A percentile compares a stretch with the other conserved stretches of the same genome.
Conservation (phyloP, 331 rosid genomes). For the Acacia concinna region DNA sequence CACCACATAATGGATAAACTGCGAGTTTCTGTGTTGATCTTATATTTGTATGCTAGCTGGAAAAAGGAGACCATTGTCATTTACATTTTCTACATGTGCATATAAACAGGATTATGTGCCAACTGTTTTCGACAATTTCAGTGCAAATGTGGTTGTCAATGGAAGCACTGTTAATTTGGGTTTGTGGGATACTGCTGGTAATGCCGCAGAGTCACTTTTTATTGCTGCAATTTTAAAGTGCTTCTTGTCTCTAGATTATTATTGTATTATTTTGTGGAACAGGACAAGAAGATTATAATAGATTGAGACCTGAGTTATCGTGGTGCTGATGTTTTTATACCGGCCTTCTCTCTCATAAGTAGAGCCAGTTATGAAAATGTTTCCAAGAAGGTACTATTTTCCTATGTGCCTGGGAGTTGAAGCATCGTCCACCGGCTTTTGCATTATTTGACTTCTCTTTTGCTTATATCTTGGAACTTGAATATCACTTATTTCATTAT, state of each 20-base stretch:
- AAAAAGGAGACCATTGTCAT: conserved; percentile 2
- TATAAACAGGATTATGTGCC: conserved; percentile 95
- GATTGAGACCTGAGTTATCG: conserved; percentile 99
- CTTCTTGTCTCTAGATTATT: conserved; percentile 32
- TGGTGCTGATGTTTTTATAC: conserved; percentile 96
- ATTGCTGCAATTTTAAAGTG: background rate
- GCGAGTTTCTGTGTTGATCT: background rate
- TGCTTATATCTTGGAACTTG: conserved; percentile 10
- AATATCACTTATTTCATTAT: background rate
- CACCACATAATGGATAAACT: background rate
- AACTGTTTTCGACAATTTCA: conserved; percentile 97
- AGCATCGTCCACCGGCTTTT: background rate
- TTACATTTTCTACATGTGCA: conserved; percentile 19
- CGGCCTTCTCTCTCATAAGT: conserved; percentile 99
- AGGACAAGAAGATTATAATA: conserved; percentile 99
- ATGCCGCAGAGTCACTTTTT: conserved; percentile 23
- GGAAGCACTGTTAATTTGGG: conserved; percentile 96
- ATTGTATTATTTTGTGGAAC: conserved; percentile 53
- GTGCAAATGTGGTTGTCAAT: conserved; percentile 98
- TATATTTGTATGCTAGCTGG: background rate
- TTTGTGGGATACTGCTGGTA: conserved; percentile 99
- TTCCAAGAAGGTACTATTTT: conserved; percentile 78
- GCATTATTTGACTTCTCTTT: conserved; percentile 20
- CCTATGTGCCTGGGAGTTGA: conserved; percentile 7
- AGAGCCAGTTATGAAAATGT: conserved; percentile 99